Percentiles rank a stretch among this genome's conserved stretches.
Evolutionary conservation across 1,284 basidiomycete species (phyloP).

Genomic region (Leccinum subrobustum): DNA sequence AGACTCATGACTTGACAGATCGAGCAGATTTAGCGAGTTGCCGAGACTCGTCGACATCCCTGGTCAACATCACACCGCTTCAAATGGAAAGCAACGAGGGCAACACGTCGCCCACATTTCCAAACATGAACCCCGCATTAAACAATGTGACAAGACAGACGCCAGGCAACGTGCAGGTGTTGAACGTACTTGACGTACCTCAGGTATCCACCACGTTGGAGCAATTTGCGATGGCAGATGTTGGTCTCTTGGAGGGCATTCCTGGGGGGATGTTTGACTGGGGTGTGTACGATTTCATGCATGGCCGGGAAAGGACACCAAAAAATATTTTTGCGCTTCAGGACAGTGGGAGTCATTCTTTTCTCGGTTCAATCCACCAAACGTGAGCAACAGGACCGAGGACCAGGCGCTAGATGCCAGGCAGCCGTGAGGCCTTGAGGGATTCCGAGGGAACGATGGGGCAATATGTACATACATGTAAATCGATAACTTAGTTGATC

Average conservation of each 20-base stretch:
- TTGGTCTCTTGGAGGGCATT: conserved; percentile 73
- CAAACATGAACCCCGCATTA: conserved; percentile 68
- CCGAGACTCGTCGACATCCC: conserved; percentile 27
- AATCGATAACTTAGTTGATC: conserved; percentile 1
- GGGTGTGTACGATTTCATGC: conserved; percentile 48
- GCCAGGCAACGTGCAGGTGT: conserved; percentile 63
- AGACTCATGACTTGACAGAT: conserved; percentile 27
- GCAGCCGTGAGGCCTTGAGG: background rate
- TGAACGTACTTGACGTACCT: conserved; percentile 68
- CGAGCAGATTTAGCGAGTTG: conserved; percentile 21
- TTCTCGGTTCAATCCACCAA: conserved; percentile 37
- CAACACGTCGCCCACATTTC: conserved; percentile 21
- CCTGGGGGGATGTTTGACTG: conserved; percentile 88
- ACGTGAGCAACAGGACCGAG: conserved; percentile 5
- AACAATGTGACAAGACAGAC: conserved; percentile 40
- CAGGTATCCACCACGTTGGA: conserved; percentile 54
- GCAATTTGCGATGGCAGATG: conserved; percentile 67
- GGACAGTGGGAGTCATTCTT: conserved; percentile 82
- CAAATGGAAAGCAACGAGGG: conserved; percentile 27
- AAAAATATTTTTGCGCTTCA: conserved; percentile 28
- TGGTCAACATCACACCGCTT: conserved; percentile 60
- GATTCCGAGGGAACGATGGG: background rate
- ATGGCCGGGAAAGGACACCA: background rate
- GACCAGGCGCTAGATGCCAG: background rate
- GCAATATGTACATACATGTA: conserved; percentile 18